Evolutionary conservation across 345 rosid species (phyloP), one percentile per base, ranked within the genome.

Genomic region (Gossypium arboreum): DNA sequence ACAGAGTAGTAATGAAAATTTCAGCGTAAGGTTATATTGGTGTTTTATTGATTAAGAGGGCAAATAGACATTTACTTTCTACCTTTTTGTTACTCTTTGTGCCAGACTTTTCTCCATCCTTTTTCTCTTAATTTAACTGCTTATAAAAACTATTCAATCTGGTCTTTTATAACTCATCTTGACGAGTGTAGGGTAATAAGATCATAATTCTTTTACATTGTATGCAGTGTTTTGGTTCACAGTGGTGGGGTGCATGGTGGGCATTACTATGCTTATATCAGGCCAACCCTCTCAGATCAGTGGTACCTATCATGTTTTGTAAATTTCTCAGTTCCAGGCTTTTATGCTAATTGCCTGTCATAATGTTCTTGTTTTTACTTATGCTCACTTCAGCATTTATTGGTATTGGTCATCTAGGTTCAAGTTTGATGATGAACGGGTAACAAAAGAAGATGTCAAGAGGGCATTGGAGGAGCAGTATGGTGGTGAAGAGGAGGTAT

Each of bases 401-500:
- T 50, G 43, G 24, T 58, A 50, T 17, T 68, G 22, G 58, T 50
- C 59, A 68, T 50, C 73, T 63, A 88, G 92, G 92, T 86, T 62
- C 72, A 88, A 88, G 57, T 88, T 88, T 80, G 92, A 88, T 56
- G 92, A 88, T 79, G 92, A 88, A 59, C 80, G 92, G 67, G 92
- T 88, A 70, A 88, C 90, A 73, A 88, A 86, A 79, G 90, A 88
- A 82, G 89, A 88, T 29, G 27, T 76, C 27, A 86, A 81, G 79
- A 88, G 86, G 81, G 92, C 88, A 69, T 70, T 86, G 72, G 92
- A 88, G 73, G 92, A 88, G 78, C 92, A 88, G 77, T 88, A 88
- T 81, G 92, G 92, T 56, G 92, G 92, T 18, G 92, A 88, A 80
- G 92, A 88, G 77, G 92, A 88, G 88, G 92, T 88, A 74, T 17